Conservation (phyloP, 23 red algal species). For the Gracilaria gracilis region DNA sequence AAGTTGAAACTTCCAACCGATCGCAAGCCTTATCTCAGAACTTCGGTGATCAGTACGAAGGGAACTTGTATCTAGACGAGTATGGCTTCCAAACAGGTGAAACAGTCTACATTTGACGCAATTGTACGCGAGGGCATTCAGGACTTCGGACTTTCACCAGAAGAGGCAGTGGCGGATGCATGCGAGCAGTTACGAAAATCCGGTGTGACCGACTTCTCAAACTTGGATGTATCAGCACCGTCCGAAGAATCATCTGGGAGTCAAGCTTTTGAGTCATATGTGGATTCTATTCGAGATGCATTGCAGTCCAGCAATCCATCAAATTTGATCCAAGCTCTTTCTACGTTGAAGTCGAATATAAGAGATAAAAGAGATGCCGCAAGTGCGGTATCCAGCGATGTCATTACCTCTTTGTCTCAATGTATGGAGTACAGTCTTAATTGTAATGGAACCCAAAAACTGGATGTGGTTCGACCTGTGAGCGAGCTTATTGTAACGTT, state of each 20-base stretch:
- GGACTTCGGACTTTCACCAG: constrained; percentile 45
- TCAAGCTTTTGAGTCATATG: neutral
- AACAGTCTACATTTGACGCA: constrained; percentile 64
- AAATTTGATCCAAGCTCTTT: neutral
- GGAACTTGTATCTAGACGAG: neutral
- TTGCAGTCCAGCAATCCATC: constrained; percentile 16
- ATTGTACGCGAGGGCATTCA: constrained; percentile 65
- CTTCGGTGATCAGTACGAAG: no score
- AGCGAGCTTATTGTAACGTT: constrained; percentile 30
- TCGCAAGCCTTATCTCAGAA: no score
- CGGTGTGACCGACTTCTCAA: constrained; percentile 61
- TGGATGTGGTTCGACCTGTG: neutral
- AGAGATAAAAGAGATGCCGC: constrained; percentile 11
- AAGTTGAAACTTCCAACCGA: no score
- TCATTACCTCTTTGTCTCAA: neutral
- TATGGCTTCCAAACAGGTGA: constrained; percentile 60
- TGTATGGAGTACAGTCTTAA: neutral
- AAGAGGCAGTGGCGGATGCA: constrained; percentile 61
- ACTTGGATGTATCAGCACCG: constrained; percentile 22
- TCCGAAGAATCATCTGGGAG: neutral
- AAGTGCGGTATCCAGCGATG: neutral
- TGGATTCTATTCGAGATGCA: neutral
- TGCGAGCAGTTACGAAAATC: constrained; percentile 46
- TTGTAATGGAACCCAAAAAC: neutral
- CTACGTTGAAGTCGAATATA: neutral